A percentile compares a stretch with the other conserved stretches of the same genome.
Conservation (phyloP, 768 basidiomycete species). For the Termitomyces titanicus region DNA sequence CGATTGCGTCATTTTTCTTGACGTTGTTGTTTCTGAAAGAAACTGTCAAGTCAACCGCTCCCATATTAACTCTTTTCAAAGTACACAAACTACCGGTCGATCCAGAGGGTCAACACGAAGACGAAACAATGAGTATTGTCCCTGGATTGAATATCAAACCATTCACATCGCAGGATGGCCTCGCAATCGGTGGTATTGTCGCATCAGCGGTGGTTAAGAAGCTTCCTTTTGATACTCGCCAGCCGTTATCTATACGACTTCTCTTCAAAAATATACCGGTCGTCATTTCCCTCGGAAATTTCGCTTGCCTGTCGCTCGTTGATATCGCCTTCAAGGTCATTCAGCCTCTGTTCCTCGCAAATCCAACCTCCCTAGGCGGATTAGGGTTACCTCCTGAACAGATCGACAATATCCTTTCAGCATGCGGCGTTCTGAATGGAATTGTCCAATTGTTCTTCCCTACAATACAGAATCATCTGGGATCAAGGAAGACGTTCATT, state of each 20-base stretch:
- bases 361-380: slow-evolving; percentile 62
- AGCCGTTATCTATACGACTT: slow-evolving; percentile 44
- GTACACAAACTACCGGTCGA: background rate
- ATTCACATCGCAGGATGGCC: slow-evolving; percentile 10
- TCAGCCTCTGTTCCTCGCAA: slow-evolving; percentile 67
- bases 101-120: background rate
- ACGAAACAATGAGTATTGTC: background rate
- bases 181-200: background rate
- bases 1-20: slow-evolving; percentile 48
- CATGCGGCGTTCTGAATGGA: slow-evolving; percentile 59
- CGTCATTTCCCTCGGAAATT: slow-evolving; percentile 59
- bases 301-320: slow-evolving; percentile 56
- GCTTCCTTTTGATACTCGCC: slow-evolving; percentile 5
- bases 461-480: slow-evolving; percentile 49
- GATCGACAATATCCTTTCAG: slow-evolving; percentile 61
- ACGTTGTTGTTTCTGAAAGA: slow-evolving; percentile 56
- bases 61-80: slow-evolving; percentile 20
- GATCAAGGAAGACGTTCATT: slow-evolving; percentile 57
- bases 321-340: slow-evolving; percentile 63
- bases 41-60: slow-evolving; percentile 26
- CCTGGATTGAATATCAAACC: background rate
- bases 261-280: slow-evolving; percentile 47
- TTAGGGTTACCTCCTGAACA: slow-evolving; percentile 57
- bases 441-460: slow-evolving; percentile 65
- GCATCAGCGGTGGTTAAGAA: slow-evolving; percentile 1